Evolutionary conservation across 495 filamentous ascomycete species (phyloP).

Genomic region (Oidiodendron maius): DNA sequence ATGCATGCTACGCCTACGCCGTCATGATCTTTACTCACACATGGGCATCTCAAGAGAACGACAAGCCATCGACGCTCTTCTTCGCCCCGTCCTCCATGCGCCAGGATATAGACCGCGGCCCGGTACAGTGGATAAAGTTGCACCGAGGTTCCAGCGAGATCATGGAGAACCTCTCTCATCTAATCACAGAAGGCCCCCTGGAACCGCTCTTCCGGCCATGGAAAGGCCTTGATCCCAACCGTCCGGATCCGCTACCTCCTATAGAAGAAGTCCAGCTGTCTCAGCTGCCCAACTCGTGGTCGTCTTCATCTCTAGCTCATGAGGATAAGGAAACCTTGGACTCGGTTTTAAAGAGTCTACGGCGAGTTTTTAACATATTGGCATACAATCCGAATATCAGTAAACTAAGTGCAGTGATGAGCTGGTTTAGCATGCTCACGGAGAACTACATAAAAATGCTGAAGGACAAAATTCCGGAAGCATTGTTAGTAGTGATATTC

Average conservation of each 20-base stretch:
- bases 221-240: constrained; percentile 5
- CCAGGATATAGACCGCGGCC: not conserved
- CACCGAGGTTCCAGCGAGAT: constrained; percentile 14
- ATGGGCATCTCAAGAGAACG: constrained; percentile 14
- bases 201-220: constrained; percentile 5
- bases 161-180: not conserved
- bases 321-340: constrained; percentile 1
- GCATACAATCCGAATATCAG: constrained; percentile 1
- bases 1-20: constrained; percentile 19
- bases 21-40: constrained; percentile 3
- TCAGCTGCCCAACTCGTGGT: constrained; percentile 4
- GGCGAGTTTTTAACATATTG: constrained; percentile 12
- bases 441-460: constrained; percentile 12
- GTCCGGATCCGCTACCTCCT: constrained; percentile 3
- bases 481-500: constrained; percentile 12
- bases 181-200: constrained; percentile 8
- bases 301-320: not conserved
- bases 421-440: constrained; percentile 9
- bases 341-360: not conserved
- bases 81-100: constrained; percentile 6
- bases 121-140: constrained; percentile 16
- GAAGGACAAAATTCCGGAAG: constrained; percentile 16
- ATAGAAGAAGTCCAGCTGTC: constrained; percentile 5
- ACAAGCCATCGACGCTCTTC: constrained; percentile 14
- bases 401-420: constrained; percentile 9